phyloP scores from a whole-genome alignment of 371 early-diverging fungal genomes.

The Syncephalis fuscata region DNA sequence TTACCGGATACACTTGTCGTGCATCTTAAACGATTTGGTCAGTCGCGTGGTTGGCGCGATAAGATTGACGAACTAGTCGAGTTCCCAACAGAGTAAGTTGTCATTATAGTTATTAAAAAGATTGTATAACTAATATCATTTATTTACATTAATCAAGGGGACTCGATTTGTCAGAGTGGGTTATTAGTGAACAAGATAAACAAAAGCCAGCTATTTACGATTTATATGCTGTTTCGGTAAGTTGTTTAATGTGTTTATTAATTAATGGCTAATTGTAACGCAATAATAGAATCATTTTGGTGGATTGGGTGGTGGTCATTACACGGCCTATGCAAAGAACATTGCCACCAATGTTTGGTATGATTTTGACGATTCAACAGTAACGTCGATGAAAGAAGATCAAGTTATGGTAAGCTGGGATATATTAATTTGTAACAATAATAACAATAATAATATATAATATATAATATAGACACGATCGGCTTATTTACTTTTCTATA shows the following conservation, averaged over 20 bases:
- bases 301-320: conserved; percentile 87
- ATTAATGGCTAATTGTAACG: too few species aligned
- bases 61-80: conserved; percentile 78
- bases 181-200: conserved; percentile 8
- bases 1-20: conserved; percentile 79
- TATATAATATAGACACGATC: conserved; percentile 6
- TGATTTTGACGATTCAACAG: conserved; percentile 77
- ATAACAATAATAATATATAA: too few species aligned
- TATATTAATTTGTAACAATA: too few species aligned
- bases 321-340: conserved; percentile 82
- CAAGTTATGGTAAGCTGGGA: conserved; percentile 44
- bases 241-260: too few species aligned
- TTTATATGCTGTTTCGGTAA: conserved; percentile 55
- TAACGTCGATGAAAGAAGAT: conserved; percentile 30
- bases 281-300: conserved; percentile 59
- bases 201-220: conserved; percentile 49
- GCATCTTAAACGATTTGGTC: conserved; percentile 81
- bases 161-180: conserved; percentile 42
- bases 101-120: too few species aligned
- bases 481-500: conserved; percentile 79
- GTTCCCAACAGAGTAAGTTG: conserved; percentile 32
- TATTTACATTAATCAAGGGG: conserved; percentile 6
- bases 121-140: too few species aligned
- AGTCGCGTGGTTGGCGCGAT: conserved; percentile 49
- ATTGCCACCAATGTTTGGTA: conserved; percentile 58